Evolutionary conservation across 106 monocot genomes (phyloP), one percentile per base, ranked within the genome.

Genomic region (Dioscorea zingiberensis): DNA sequence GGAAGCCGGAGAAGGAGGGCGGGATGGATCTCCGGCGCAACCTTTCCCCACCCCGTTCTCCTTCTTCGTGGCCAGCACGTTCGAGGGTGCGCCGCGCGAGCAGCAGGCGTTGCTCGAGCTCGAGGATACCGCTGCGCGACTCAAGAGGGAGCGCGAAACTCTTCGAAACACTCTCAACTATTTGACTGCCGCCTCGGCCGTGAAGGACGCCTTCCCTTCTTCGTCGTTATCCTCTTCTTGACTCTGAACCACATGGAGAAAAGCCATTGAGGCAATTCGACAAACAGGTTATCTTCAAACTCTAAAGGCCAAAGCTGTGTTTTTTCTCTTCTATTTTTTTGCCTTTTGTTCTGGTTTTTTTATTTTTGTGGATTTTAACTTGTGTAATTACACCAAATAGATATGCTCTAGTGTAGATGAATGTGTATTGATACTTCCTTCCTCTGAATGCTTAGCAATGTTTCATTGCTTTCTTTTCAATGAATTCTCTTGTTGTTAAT

Each of bases 61-160:
- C 29, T 95, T 95, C 83, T 88, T 85, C 65, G 87, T 95, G 17
- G 95, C 81, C 17, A 91, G 87, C 77, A 91, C 91, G 10, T 91
- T 91, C 71, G 83, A 91, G 55, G 88, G 85, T 16, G 88, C 88
- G 48, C 91, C 91, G 3, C 75, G 77, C 60, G 95, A 91, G 85
- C 91, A 95, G 79, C 91, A 95, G 83, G 85, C 78, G 49, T 67
- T 91, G 55, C 91, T 95, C 27, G 95, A 91, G 79, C 69, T 95
- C 47, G 90, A 95, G 80, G 91, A 95, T 62, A 95, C 91, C 2
- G 69, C 75, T 1, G 80, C 83, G 7, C 65, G 91, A 53, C 68
- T 95, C 58, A 69, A 61, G 74, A 68, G 95, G 69, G 95, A 95
- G 72, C 74, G 82, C 10, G 88, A 95, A 21, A 95, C 88, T 7